A percentile compares a stretch with the other conserved stretches of the same genome.
Evolutionary conservation across 2,329 filamentous ascomycete species (phyloP).

Genomic region (Monilinia fructicola): DNA sequence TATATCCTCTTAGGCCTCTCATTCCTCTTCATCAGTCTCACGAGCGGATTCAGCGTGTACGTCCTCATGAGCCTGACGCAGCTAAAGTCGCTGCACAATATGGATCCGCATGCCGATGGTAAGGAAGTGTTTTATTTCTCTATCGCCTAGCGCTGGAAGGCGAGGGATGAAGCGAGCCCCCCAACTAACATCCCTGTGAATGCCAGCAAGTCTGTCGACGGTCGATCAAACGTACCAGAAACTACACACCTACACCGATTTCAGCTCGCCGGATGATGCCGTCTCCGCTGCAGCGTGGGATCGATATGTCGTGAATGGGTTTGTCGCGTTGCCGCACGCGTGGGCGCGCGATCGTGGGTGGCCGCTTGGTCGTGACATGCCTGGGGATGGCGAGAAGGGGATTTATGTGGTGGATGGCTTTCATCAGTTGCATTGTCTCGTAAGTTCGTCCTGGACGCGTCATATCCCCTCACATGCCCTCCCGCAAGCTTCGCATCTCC

Average conservation of each 20-base stretch:
- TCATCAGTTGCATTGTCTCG: conserved; percentile 5
- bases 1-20: background rate
- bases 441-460: background rate
- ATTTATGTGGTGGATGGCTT: background rate
- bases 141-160: no score
- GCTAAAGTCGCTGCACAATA: background rate
- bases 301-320: background rate
- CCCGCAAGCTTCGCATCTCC: background rate
- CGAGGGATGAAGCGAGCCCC: background rate
- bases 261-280: background rate
- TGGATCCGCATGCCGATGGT: no score
- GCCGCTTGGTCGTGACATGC: background rate
- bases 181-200: background rate
- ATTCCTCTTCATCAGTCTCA: background rate
- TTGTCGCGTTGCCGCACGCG: background rate
- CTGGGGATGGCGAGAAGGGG: background rate
- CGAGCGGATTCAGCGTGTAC: background rate
- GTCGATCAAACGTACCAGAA: background rate
- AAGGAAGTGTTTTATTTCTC: no score
- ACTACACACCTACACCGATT: background rate
- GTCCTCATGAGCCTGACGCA: background rate
- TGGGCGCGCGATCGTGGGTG: background rate
- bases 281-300: background rate
- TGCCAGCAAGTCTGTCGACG: no score
- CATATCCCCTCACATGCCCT: no score